A percentile compares a stretch with the other conserved stretches of the same genome.
These are phyloP conservation scores for Candida sanyiensis DNA, from an alignment of 805 yeast species.

Conservation along the genomic window DNA sequence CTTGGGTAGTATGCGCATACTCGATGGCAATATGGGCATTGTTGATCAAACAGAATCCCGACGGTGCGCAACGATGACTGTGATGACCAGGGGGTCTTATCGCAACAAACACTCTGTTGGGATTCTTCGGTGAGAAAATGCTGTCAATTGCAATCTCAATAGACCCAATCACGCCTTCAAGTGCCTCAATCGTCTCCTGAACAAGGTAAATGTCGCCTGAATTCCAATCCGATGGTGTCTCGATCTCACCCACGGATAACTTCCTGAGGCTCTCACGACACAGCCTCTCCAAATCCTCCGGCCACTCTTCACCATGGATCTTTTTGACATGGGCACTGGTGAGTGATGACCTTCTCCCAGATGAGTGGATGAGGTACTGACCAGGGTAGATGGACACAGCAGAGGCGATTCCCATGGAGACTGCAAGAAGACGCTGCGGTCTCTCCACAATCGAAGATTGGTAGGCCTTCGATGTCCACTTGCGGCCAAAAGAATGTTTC, in stretches of 20 bases:
- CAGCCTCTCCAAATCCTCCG: slow-evolving; percentile 47
- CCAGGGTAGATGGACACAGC: slow-evolving; percentile 67
- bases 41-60: slow-evolving; percentile 78
- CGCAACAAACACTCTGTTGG: slow-evolving; percentile 53
- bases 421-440: slow-evolving; percentile 73
- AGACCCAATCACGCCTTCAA: slow-evolving; percentile 74
- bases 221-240: slow-evolving; percentile 79
- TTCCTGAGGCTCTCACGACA: slow-evolving; percentile 56
- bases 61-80: slow-evolving; percentile 75
- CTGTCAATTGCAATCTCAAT: slow-evolving; percentile 65
- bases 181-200: slow-evolving; percentile 58
- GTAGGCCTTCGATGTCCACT: slow-evolving; percentile 69
- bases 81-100: slow-evolving; percentile 87
- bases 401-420: slow-evolving; percentile 72
- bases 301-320: slow-evolving; percentile 77
- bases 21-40: slow-evolving; percentile 79
- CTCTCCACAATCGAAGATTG: slow-evolving; percentile 69
- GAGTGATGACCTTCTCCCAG: slow-evolving; percentile 43
- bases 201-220: slow-evolving; percentile 76
- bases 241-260: slow-evolving; percentile 48
- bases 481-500: slow-evolving; percentile 66
- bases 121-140: slow-evolving; percentile 32
- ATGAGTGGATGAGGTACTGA: slow-evolving; percentile 44
- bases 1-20: slow-evolving; percentile 58
- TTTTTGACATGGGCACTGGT: slow-evolving; percentile 54